Evolutionary conservation across 2,329 filamentous ascomycete species (phyloP), one percentile per base, ranked within the genome.

Genomic region (Aspergillus sergii): DNA sequence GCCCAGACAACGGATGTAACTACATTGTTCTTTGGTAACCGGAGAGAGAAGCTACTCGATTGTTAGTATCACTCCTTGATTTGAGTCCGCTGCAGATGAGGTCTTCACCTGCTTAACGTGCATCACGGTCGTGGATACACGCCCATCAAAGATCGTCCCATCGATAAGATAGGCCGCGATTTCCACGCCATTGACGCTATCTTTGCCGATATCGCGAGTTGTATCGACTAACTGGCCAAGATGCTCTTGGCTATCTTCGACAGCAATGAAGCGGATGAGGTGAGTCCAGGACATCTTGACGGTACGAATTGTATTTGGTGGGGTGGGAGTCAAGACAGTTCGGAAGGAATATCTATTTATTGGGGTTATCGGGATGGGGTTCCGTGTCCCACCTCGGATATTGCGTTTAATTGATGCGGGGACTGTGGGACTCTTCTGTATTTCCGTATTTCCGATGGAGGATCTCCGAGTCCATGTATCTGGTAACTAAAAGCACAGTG

Each of bases 191-290:
- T 72, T 48, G 1, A 69, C 41, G 23, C 34, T 67, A 39, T 73
- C 71, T 12, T 64, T 64, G 12, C 73, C 73, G 46, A 74, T 61
- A 64, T 76, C 74, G 1, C 66, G 68, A 4, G 59, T 63, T 4
- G 66, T 63, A 57, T 76, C 72, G n/a, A 74, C 66, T 3, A 75
- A 53, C 58, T 75, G 71, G 14, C 74, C 74, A 5, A 76, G 66
- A 39, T 76, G 73, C 26, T 68, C 59, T 28, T 71, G 68, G 43
- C 61, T 67, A 59, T 75, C 74, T 57, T 76, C 74, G 8, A 64
- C 63, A 32, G 73, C 72, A 41, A 75, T 67, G 62, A 76, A 76
- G 8, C 72, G 72, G 58, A 76, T 66, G 3, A 76, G 59, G 50
- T 75, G 73, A 36, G 74, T 75, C 73, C 73, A 75, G 41, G 66